Evolutionary conservation across 108 stramenopile genomes (phyloP).

Genomic region (Discostella pseudostelligera): DNA sequence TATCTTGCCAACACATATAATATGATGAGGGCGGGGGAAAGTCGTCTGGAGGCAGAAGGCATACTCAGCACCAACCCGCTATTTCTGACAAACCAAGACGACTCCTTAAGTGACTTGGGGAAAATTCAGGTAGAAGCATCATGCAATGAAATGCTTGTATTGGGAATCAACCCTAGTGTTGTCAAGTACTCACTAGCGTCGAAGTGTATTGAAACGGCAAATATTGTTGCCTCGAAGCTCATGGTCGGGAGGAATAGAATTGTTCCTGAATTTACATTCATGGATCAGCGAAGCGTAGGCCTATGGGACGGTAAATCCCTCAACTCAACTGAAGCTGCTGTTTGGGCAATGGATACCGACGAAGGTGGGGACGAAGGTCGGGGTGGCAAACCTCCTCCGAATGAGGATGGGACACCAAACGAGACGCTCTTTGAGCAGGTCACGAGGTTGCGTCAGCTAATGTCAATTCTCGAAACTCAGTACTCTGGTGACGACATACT

Average conservation of each 20-base stretch:
- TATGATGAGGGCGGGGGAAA: constrained; percentile 51
- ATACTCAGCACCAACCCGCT: constrained; percentile 53
- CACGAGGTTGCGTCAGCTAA: constrained; percentile 50
- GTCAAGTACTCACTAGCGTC: constrained; percentile 48
- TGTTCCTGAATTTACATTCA: constrained; percentile 61
- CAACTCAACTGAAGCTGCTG: constrained; percentile 38
- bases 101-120: constrained; percentile 41
- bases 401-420: constrained; percentile 65
- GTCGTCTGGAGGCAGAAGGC: constrained; percentile 40
- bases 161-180: constrained; percentile 45
- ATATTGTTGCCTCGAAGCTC: constrained; percentile 48
- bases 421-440: constrained; percentile 55
- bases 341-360: constrained; percentile 30
- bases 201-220: constrained; percentile 51
- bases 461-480: constrained; percentile 57
- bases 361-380: constrained; percentile 47
- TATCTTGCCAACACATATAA: constrained; percentile 50
- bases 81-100: constrained; percentile 59
- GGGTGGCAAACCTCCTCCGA: constrained; percentile 52
- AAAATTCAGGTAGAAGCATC: constrained; percentile 42
- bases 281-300: constrained; percentile 56
- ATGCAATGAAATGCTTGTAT: constrained; percentile 29
- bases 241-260: constrained; percentile 43
- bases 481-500: constrained; percentile 58
- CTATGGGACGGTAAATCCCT: constrained; percentile 45